These are phyloP conservation scores for Aspergillus campestris DNA, from an alignment of 495 filamentous ascomycete genomes.

Conservation along the genomic window DNA sequence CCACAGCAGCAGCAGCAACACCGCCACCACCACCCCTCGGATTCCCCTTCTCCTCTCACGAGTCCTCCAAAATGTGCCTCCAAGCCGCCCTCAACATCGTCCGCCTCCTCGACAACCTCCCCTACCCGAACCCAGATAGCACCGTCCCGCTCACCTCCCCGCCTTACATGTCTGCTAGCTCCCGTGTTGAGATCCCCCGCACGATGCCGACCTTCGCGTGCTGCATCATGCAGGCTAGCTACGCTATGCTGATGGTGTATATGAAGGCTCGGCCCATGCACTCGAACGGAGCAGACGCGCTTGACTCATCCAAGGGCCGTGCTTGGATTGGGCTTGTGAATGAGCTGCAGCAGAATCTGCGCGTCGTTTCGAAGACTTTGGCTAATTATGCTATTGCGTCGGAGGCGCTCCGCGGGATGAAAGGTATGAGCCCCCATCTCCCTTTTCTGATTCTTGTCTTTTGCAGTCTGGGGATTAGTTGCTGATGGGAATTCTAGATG, in stretches of 20 bases:
- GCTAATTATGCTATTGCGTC: slow-evolving; percentile 5
- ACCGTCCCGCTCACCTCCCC: not conserved
- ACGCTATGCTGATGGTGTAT: slow-evolving; percentile 38
- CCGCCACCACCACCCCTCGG: slow-evolving; percentile 5
- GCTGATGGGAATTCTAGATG: too few species aligned
- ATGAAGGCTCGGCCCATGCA: slow-evolving; percentile 26
- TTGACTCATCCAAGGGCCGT: not conserved
- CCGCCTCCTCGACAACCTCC: slow-evolving; percentile 28
- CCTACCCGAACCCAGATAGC: slow-evolving; percentile 20
- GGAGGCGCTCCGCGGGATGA: slow-evolving; percentile 30
- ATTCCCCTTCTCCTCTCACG: slow-evolving; percentile 31
- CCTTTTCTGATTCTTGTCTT: not conserved
- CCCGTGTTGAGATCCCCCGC: slow-evolving; percentile 21
- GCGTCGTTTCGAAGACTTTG: slow-evolving; percentile 1
- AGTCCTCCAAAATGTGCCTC: slow-evolving; percentile 37
- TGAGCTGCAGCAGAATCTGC: slow-evolving; percentile 4
- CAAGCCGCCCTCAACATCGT: slow-evolving; percentile 36
- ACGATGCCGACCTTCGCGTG: slow-evolving; percentile 43
- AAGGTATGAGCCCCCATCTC: slow-evolving; percentile 23
- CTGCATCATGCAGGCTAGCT: slow-evolving; percentile 44
- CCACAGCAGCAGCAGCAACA: not conserved
- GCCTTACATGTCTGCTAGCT: slow-evolving; percentile 6
- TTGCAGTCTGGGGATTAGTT: too few species aligned
- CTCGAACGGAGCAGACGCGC: not conserved
- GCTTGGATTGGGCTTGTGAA: slow-evolving; percentile 1